phyloP scores from a whole-genome alignment of 768 basidiomycete genomes.

The Trametes villosa region DNA sequence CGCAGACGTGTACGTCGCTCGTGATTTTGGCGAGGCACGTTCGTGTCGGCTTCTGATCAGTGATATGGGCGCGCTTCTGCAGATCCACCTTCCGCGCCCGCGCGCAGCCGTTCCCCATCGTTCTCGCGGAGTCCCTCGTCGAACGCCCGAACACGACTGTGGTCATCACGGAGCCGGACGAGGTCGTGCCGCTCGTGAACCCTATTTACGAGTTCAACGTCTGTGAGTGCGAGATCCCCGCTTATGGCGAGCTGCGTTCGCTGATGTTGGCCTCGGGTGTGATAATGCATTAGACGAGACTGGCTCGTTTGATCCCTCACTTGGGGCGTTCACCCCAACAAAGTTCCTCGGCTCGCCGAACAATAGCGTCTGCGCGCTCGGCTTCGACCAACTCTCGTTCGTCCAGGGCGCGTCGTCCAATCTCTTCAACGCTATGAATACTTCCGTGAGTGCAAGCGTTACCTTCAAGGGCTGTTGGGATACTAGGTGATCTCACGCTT shows the following conservation, averaged over 20 bases:
- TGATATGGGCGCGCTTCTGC: slow-evolving; percentile 13
- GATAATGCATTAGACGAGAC: slow-evolving; percentile 66
- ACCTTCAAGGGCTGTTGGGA: no score
- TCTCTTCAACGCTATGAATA: slow-evolving; percentile 58
- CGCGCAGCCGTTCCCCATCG: slow-evolving; percentile 67
- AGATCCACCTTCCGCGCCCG: slow-evolving; percentile 55
- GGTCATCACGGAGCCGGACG: slow-evolving; percentile 51
- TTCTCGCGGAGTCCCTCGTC: slow-evolving; percentile 60
- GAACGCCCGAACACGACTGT: slow-evolving; percentile 45
- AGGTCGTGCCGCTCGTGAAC: slow-evolving; percentile 47
- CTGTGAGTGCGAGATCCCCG: slow-evolving; percentile 10
- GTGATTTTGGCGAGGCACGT: not conserved
- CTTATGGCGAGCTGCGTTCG: not conserved
- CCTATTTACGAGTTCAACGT: slow-evolving; percentile 39
- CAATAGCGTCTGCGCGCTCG: slow-evolving; percentile 64
- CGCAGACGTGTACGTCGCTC: slow-evolving; percentile 34
- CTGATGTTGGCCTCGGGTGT: slow-evolving; percentile 37
- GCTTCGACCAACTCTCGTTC: slow-evolving; percentile 77
- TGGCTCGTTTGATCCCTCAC: slow-evolving; percentile 73
- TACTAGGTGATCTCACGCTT: no score
- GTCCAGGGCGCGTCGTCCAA: slow-evolving; percentile 77
- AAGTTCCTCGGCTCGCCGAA: slow-evolving; percentile 68
- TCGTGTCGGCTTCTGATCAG: no score
- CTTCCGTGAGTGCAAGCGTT: slow-evolving; percentile 28
- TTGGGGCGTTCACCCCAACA: slow-evolving; percentile 72